A percentile compares a stretch with the other conserved stretches of the same genome.
Conservation (phyloP, 1,139 yeast species). For the Hemisphaericaspora xylofermentans region DNA sequence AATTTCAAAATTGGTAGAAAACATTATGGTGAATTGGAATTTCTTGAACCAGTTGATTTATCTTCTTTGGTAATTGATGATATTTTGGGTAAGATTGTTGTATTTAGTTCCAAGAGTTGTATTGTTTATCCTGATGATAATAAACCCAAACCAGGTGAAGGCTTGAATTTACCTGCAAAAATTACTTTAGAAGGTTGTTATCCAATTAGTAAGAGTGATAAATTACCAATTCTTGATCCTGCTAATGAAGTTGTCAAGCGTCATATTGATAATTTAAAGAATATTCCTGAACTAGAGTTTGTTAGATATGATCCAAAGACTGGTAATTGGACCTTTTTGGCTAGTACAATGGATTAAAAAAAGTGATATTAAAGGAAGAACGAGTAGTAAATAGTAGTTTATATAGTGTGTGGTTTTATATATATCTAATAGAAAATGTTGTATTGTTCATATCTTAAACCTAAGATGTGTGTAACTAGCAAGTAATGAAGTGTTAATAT, state of each 20-base stretch:
- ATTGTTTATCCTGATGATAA: slow-evolving; percentile 71
- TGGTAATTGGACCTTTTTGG: slow-evolving; percentile 80
- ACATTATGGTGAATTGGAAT: slow-evolving; percentile 75
- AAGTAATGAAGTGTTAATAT: no score
- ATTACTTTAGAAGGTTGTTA: slow-evolving; percentile 77
- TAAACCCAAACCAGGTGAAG: slow-evolving; percentile 73
- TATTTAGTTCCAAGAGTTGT: slow-evolving; percentile 61
- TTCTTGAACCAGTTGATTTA: slow-evolving; percentile 79
- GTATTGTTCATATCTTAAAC: no score
- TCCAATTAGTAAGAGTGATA: slow-evolving; percentile 72
- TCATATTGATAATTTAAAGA: slow-evolving; percentile 69
- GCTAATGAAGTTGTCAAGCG: slow-evolving; percentile 66
- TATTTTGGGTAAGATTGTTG: slow-evolving; percentile 64
- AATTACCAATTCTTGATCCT: slow-evolving; percentile 75
- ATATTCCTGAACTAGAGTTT: slow-evolving; percentile 60
- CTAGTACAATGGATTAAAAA: slow-evolving; percentile 26
- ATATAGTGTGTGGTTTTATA: no score
- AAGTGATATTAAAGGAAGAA: no score
- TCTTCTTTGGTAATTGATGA: slow-evolving; percentile 61
- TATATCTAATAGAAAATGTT: no score
- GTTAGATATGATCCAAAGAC: slow-evolving; percentile 72
- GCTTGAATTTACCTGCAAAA: slow-evolving; percentile 73
- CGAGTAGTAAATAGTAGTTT: no score
- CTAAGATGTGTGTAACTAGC: no score
- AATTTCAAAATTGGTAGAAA: slow-evolving; percentile 77